Evolutionary conservation across 768 basidiomycete species (phyloP), one percentile per base, ranked within the genome.

Genomic region (Pilatotrama ljubarskyi): DNA sequence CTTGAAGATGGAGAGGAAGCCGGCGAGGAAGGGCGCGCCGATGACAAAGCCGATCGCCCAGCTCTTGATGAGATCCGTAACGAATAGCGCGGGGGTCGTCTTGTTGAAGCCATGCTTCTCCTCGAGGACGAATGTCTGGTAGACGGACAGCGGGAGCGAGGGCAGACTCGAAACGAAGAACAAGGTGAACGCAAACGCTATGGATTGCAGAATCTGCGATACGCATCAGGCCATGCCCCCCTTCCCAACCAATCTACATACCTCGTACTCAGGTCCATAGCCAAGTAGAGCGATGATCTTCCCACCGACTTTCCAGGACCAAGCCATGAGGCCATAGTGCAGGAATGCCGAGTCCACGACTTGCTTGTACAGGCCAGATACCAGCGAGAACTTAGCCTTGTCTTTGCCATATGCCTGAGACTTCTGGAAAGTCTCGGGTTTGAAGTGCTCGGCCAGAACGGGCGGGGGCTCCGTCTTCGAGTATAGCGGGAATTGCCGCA

Each of bases 71-170:
- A 91, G 70, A 73, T 99, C 96, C 2, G 80, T 75, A 52, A 94
- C 71, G 73, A 92, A 98, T 3, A 95, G 76, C 15, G 67, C 66
- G 0, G 84, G 83, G 0, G 94, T 92, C 5, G 87, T 95, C 76
- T 98, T 97, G 82, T 98, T 99, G 81, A 98, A 98, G 0, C 95
- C 95, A 64, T 97, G 93, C 64, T 88, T 90, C 71, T 96, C 90
- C 75, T 98, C 97, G 38, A 98, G 80, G 5, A 95, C 90, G 70
- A 99, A 99, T 3, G 93, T 97, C 61, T 86, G 82, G 76, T 97
- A 98, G 22, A 88, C 78, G 32, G 83, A 85, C 41, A 93, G 76
- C 18, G 96, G 94, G 11, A 95, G 77, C 8, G 82, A 77, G 2
- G 93, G 86, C 26, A 91, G 71, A 0, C 85, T 81, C 2, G 88